A percentile compares a stretch with the other conserved stretches of the same genome.
Conservation (phyloP, 2,329 filamentous ascomycete species). For the Leptographium wingfieldii region DNA sequence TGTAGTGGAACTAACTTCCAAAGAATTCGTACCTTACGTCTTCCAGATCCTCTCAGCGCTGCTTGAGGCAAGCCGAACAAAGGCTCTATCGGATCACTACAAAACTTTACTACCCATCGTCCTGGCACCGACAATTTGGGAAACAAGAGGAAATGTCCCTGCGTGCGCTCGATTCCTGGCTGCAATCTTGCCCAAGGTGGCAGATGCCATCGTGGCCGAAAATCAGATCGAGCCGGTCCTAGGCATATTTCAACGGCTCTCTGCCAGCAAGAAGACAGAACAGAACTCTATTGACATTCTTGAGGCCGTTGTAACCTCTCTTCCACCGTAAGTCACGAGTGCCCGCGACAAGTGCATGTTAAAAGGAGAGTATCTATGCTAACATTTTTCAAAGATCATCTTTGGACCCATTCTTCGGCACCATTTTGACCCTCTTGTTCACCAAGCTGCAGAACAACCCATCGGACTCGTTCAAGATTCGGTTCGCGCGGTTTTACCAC, state of each 20-base stretch:
- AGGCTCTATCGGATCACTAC: conserved; percentile 70
- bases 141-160: conserved; percentile 83
- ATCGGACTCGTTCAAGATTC: conserved; percentile 69
- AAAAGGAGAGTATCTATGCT: conserved; percentile 8
- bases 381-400: conserved; percentile 32
- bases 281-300: conserved; percentile 79
- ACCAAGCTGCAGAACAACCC: conserved; percentile 55
- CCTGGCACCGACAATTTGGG: conserved; percentile 75
- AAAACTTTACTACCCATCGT: conserved; percentile 66
- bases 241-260: conserved; percentile 89
- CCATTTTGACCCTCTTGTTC: conserved; percentile 72
- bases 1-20: neutral
- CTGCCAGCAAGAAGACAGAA: conserved; percentile 73
- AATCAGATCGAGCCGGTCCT: conserved; percentile 79
- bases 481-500: conserved; percentile 92
- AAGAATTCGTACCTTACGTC: conserved; percentile 90
- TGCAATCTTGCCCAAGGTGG: conserved; percentile 69
- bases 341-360: neutral
- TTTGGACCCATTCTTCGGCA: conserved; percentile 64
- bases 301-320: conserved; percentile 62
- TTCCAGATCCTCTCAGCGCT: conserved; percentile 92
- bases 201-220: conserved; percentile 58
- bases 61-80: conserved; percentile 71
- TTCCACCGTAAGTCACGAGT: conserved; percentile 49
- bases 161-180: conserved; percentile 75